These are phyloP conservation scores for Penicillium expansum DNA, from an alignment of 2,329 filamentous ascomycete genomes.

Conservation along the genomic window DNA sequence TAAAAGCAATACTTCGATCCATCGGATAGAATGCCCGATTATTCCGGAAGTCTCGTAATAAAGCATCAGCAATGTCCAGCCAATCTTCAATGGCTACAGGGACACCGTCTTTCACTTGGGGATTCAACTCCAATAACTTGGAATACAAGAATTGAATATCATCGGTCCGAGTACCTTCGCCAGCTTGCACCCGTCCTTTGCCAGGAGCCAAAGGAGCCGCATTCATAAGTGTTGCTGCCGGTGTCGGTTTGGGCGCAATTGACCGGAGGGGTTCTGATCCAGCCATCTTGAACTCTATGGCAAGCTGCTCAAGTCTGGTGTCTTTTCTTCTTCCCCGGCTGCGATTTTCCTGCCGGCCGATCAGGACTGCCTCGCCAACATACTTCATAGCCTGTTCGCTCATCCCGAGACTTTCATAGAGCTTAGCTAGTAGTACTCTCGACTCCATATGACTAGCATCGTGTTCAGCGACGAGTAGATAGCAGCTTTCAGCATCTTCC, in stretches of 20 bases:
- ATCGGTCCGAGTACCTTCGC: slow-evolving; percentile 39
- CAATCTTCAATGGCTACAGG: slow-evolving; percentile 53
- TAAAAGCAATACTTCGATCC: slow-evolving; percentile 51
- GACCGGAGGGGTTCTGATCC: slow-evolving; percentile 18
- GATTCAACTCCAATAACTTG: slow-evolving; percentile 49
- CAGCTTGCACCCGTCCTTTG: slow-evolving; percentile 26
- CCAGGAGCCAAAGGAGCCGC: slow-evolving; percentile 11
- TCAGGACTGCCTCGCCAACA: slow-evolving; percentile 69
- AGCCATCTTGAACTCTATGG: slow-evolving; percentile 36
- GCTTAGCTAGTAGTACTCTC: slow-evolving; percentile 73
- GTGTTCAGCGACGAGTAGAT: slow-evolving; percentile 69
- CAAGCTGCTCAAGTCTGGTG: slow-evolving; percentile 42
- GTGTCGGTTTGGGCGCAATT: slow-evolving; percentile 20
- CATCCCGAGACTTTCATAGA: slow-evolving; percentile 74
- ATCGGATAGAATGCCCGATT: slow-evolving; percentile 60
- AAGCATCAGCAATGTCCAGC: slow-evolving; percentile 57
- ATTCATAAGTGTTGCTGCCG: slow-evolving; percentile 15
- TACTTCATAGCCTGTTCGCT: slow-evolving; percentile 74
- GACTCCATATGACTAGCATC: slow-evolving; percentile 72
- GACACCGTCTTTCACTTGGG: slow-evolving; percentile 50
- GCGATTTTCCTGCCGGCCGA: slow-evolving; percentile 50
- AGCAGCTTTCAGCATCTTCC: slow-evolving; percentile 72
- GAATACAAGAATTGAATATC: slow-evolving; percentile 46
- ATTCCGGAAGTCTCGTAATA: slow-evolving; percentile 60
- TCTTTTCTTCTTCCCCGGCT: slow-evolving; percentile 34